A percentile compares a stretch with the other conserved stretches of the same genome.
These are phyloP conservation scores for Hemileia vastatrix DNA, from an alignment of 1,284 basidiomycete genomes.

Conservation along the genomic window DNA sequence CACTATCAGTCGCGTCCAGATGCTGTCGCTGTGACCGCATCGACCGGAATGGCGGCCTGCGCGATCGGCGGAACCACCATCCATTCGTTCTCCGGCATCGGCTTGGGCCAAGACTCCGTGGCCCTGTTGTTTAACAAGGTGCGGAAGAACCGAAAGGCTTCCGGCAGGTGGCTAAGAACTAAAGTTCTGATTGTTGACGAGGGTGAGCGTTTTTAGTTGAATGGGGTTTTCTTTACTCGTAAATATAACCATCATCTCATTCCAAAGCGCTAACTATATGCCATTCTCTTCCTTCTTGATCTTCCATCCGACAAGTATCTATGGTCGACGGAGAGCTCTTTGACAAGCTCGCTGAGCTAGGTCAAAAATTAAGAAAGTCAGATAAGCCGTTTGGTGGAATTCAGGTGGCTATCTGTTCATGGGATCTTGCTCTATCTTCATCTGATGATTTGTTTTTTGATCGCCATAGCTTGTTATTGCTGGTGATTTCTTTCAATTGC, in stretches of 20 bases:
- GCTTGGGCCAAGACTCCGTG: constrained; percentile 63
- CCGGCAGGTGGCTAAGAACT: constrained; percentile 46
- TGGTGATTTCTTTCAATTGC: constrained; percentile 94
- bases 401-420: constrained; percentile 53
- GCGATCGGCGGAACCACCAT: constrained; percentile 78
- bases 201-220: constrained; percentile 24
- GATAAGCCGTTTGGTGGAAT: constrained; percentile 81
- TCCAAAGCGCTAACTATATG: no score
- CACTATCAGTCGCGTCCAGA: constrained; percentile 51
- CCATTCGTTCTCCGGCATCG: constrained; percentile 84
- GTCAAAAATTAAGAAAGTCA: constrained; percentile 56
- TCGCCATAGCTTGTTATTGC: constrained; percentile 68
- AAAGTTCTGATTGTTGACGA: constrained; percentile 27
- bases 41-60: constrained; percentile 73
- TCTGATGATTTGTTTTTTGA: not conserved
- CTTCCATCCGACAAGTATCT: no score
- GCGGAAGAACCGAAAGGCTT: constrained; percentile 60
- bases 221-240: not conserved
- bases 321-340: constrained; percentile 93
- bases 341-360: constrained; percentile 72
- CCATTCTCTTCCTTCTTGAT: not conserved
- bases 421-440: not conserved
- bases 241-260: no score
- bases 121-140: constrained; percentile 50
- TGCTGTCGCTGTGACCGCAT: constrained; percentile 74